Conservation (phyloP, 1,284 basidiomycete species). For the Marasmius oreades region DNA sequence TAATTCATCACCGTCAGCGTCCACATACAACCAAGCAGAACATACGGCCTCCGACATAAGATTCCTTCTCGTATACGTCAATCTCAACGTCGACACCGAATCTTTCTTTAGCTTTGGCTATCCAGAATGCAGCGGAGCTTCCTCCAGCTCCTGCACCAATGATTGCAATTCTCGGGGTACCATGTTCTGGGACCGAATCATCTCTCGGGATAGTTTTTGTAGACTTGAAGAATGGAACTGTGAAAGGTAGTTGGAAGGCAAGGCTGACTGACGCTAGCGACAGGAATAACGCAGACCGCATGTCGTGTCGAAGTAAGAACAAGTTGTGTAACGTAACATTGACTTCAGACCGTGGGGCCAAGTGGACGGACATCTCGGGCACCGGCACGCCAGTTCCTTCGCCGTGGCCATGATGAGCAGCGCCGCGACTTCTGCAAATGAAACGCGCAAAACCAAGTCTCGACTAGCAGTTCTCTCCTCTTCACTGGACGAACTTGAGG, state of each 20-base stretch:
- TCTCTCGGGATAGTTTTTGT: constrained; percentile 7
- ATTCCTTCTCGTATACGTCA: constrained; percentile 78
- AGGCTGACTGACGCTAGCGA: constrained; percentile 31
- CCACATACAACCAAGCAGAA: constrained; percentile 22
- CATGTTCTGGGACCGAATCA: constrained; percentile 4
- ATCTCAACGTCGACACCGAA: constrained; percentile 67
- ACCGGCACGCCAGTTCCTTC: no score
- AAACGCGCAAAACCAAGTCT: constrained; percentile 51
- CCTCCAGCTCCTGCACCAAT: constrained; percentile 89
- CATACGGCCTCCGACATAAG: constrained; percentile 82
- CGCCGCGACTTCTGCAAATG: constrained; percentile 29
- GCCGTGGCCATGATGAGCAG: constrained; percentile 14
- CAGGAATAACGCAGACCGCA: constrained; percentile 24
- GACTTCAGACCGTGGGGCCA: no score
- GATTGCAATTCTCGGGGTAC: constrained; percentile 15
- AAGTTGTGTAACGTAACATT: no score
- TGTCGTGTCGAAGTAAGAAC: background rate
- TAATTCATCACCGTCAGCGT: constrained; percentile 6
- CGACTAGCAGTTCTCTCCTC: constrained; percentile 48
- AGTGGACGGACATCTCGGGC: no score
- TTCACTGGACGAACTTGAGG: constrained; percentile 67
- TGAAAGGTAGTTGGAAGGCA: constrained; percentile 57
- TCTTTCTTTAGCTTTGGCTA: constrained; percentile 69
- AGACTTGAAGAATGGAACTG: constrained; percentile 42
- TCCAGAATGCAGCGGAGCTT: constrained; percentile 84